These are phyloP conservation scores for Podospora pseudopauciseta DNA, from an alignment of 495 filamentous ascomycete genomes.

Conservation along the genomic window DNA sequence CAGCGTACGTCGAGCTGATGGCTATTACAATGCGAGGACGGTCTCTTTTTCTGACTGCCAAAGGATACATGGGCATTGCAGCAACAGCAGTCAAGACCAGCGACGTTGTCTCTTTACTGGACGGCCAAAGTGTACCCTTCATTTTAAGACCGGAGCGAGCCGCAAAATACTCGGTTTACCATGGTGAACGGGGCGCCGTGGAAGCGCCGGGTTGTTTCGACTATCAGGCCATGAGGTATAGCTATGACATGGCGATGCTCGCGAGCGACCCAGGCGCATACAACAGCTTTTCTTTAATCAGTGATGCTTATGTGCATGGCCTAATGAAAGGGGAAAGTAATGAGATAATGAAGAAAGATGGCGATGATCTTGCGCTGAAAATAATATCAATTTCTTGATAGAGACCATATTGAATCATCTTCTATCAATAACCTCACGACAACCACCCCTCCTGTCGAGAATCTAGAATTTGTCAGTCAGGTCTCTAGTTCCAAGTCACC, in stretches of 20 bases:
- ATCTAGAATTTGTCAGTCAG: too few relatives aligned
- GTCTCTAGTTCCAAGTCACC: too few relatives aligned
- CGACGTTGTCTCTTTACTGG: conserved; percentile 10
- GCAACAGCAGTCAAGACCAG: conserved; percentile 21
- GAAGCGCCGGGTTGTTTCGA: not conserved
- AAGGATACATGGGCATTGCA: conserved; percentile 5
- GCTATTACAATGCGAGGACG: conserved; percentile 14
- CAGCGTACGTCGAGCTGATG: conserved; percentile 17
- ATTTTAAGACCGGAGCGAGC: not conserved
- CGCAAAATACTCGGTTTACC: not conserved
- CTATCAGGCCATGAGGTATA: not conserved
- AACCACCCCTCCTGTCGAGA: too few relatives aligned
- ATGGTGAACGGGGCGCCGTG: not conserved
- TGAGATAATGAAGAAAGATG: not conserved
- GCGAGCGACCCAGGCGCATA: not conserved
- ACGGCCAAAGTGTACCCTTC: not conserved
- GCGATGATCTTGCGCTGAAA: not conserved
- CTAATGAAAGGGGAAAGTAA: not conserved
- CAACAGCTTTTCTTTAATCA: not conserved
- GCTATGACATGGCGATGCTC: not conserved
- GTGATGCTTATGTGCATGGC: not conserved
- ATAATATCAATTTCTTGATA: not conserved
- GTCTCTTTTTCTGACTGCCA: conserved; percentile 1
- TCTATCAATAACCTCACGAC: too few relatives aligned
- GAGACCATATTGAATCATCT: too few relatives aligned